A percentile compares a stretch with the other conserved stretches of the same genome.
Evolutionary conservation across 1,284 basidiomycete genomes (phyloP).

Genomic region (Vanrija sp.): DNA sequence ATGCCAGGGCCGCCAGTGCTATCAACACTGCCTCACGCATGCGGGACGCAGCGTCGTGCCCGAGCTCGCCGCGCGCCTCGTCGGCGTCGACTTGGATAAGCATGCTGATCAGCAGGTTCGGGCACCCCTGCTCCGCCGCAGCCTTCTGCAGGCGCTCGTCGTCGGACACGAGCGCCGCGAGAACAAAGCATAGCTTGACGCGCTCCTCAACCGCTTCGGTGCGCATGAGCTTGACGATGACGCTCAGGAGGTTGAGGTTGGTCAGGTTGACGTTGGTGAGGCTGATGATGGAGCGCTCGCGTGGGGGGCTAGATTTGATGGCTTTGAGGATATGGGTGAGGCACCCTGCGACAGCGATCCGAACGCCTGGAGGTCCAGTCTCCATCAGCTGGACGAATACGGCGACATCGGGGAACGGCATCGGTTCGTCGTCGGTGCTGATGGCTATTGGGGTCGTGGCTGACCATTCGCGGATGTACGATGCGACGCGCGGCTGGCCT

Average conservation of each 20-base stretch:
- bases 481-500: conserved; percentile 54
- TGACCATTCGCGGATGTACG: conserved; percentile 21
- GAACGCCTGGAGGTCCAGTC: conserved; percentile 30
- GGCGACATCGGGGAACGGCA: conserved; percentile 10
- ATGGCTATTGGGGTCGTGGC: not conserved
- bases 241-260: conserved; percentile 23
- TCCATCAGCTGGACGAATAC: conserved; percentile 31
- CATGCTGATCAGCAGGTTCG: conserved; percentile 23
- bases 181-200: conserved; percentile 59
- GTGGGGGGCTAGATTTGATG: conserved; percentile 20
- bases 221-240: conserved; percentile 29
- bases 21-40: conserved; percentile 61
- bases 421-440: conserved; percentile 6
- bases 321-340: conserved; percentile 40
- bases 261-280: conserved; percentile 6
- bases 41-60: conserved; percentile 38
- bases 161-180: conserved; percentile 67
- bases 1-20: conserved; percentile 63
- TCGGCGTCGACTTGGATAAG: conserved; percentile 49
- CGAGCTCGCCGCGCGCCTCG: conserved; percentile 56
- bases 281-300: conserved; percentile 12
- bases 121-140: conserved; percentile 32
- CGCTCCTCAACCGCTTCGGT: conserved; percentile 34
- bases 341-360: conserved; percentile 42
- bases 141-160: conserved; percentile 59